These are phyloP conservation scores for Amanita jacksonii DNA, from an alignment of 768 basidiomycete species.

Conservation along the genomic window DNA sequence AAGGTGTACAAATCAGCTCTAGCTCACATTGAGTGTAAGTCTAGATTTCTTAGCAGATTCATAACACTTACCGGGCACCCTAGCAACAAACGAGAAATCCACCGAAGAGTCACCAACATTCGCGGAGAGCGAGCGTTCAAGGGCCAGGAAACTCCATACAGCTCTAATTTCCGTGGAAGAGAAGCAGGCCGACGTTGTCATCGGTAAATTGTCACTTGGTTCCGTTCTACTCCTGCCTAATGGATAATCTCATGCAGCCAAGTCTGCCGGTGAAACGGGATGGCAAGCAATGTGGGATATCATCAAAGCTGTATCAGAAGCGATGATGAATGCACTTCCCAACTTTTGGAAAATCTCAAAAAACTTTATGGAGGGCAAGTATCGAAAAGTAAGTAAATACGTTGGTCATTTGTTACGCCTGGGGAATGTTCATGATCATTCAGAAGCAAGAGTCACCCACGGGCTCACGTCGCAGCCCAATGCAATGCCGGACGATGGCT, in stretches of 20 bases:
- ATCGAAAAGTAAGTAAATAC: conserved; percentile 56
- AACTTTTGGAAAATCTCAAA: conserved; percentile 92
- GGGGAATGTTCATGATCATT: conserved; percentile 4
- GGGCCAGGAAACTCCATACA: conserved; percentile 49
- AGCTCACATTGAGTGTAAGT: conserved; percentile 44
- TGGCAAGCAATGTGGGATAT: conserved; percentile 77
- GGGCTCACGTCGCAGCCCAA: conserved; percentile 65
- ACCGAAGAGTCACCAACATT: conserved; percentile 24
- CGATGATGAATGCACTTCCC: conserved; percentile 74
- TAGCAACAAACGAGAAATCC: conserved; percentile 29
- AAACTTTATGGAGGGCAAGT: conserved; percentile 89
- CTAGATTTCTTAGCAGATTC: no score
- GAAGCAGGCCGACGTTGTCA: conserved; percentile 50
- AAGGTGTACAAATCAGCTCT: conserved; percentile 45
- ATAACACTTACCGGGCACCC: no score
- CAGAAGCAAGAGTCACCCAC: conserved; percentile 24
- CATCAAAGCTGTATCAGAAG: conserved; percentile 83
- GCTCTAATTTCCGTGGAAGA: conserved; percentile 52
- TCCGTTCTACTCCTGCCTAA: neutral
- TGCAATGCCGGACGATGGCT: conserved; percentile 81
- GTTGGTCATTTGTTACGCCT: conserved; percentile 4
- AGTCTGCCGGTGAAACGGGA: conserved; percentile 60
- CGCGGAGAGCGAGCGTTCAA: conserved; percentile 29
- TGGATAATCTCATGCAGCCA: conserved; percentile 32
- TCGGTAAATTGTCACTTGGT: conserved; percentile 34